Evolutionary conservation across 352 stramenopile species (phyloP), one percentile per base, ranked within the genome.

Genomic region (Globisporangium carolinianum): DNA sequence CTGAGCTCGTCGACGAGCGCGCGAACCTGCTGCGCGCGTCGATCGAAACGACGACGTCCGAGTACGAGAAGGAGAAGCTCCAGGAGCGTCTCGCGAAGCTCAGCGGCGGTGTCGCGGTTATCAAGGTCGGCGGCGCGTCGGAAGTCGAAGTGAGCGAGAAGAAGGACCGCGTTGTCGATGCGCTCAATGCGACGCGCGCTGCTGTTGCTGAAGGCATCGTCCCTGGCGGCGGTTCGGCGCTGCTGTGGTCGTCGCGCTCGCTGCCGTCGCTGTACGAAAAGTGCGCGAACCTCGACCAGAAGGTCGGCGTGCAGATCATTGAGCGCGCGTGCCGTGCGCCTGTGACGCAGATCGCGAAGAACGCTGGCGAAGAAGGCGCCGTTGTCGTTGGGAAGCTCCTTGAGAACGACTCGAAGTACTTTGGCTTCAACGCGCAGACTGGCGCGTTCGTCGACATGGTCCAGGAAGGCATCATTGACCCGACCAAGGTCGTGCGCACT

Each of bases 1-100:
- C 94, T 32, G 89, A 97, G 45, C 73, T 78, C 35, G 98, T 99
- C 42, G 89, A 98, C 47, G 97, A 99, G 69, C 91, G 98, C 56
- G 97, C 91, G 71, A 93, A 98, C 57, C 72, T 99, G 47, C 95
- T 99, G 59, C 87, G 96, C 58, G 79, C 86, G 51, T 96, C 90
- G 54, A 99, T 99, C 63, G 91, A 98, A 6, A 75, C 68, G 55
- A 99, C 97, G 56, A 98, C 98, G 65, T 98, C 87, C 51, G 97
- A 99, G 43, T 99, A 99, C 71, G 98, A 99, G 78, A 97, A 98
- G 76, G 97, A 99, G 82, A 99, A 99, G 90, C 92, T 99, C 58
- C 96, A 99, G 82, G 98, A 99, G 75, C 94, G 98, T 72, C 87
- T 99, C 15, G 98, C 98, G 63, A 99, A 99, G 86, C 83, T 99